Base-by-base conservation (phyloP, 129 eudicot species). In the Flaveria linearis region DNA sequence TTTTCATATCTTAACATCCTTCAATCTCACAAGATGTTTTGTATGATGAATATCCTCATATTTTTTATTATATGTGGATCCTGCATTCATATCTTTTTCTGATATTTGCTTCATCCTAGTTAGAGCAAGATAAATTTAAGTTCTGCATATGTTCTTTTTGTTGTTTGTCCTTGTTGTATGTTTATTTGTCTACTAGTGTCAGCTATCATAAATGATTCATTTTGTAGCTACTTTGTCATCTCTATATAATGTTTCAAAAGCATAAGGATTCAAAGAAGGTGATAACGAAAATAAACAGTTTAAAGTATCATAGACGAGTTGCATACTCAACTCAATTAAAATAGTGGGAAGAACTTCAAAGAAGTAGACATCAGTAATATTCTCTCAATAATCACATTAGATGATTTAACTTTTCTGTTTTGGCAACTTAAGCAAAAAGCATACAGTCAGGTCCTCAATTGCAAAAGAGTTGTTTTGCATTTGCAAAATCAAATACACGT, bases 1-100 rank as follows among this genome's bases (percentile, higher is more conserved):
- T 20, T 79, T 47, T 36, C n/a, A 39, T 42, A 76, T 20, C 45
- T 8, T 69, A 69, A 4, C 11, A 23, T 68, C 16, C 57, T 69
- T 22, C 68, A 25, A 57, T 69, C 12, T 69, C 9, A 47, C 39
- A 58, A 77, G 68, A 66, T 33, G 43, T 23, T 67, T 39, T 33
- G 45, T 74, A 43, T 30, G 30, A 49, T 62, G 28, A 46, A 50
- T 64, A 76, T 50, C 70, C 71, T 47, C 23, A 12, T 61, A 28
- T n/a, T 45, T 45, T 45, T 16, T 13, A 65, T 56, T 17, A 17
- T 4, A 1, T 6, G 3, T 7, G 52, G 64, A 66, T 25, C 68
- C 52, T 53, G 5, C 9, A 22, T 56, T 68, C 16, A 22, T 69
- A 28, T 41, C 13, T 1, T 69, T 55, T n/a, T 77, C 11, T 6